Evolutionary conservation across 139 green algal species (phyloP), one percentile per base, ranked within the genome.

Genomic region (Dunaliella sp.): DNA sequence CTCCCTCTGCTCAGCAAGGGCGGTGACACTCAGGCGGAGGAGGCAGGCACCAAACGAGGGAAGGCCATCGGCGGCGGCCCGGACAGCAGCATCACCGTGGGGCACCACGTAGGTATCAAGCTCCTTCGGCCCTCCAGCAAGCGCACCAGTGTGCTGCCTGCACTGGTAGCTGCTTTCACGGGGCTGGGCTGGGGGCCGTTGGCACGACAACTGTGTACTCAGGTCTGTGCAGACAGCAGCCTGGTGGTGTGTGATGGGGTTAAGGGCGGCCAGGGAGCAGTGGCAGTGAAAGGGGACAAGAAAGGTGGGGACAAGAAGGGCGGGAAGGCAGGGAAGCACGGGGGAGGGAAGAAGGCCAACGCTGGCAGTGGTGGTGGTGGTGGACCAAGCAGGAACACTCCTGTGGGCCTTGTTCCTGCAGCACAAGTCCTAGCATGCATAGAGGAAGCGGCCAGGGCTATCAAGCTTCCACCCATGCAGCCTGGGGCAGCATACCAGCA

Each of bases 311-410:
- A 83, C 3, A 35, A 83, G 37, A 1, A 74, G 36, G 80, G 25
- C 12, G 31, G 33, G 2, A 82, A 82, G 80, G 78, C 78, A 83
- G n/a, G 78, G 34, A 72, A 78, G 73, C 26, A 78, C 2, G 73
- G 73, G 3, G 30, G 30, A 2, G 22, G 73, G 16, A 78, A 78
- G 22, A 33, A 33, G 28, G 30, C 22, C 7, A 22, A 78, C 30
- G 77, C 2, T 57, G 77, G 77, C 77, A 82, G 33, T 24, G 74
- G 74, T 33, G 33, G 33, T 24, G 26, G 33, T 38, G 77, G 33
- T 22, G 31, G 28, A 31, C 3, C 77, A 25, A 16, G 77, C 33
- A 48, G 77, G 2, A 33, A 38, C 25, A 2, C 33, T 57, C n/a
- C 1, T 32, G 78, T 36, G 1, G 78, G 78, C 26, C 12, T 65